Conservation (phyloP, 1,284 basidiomycete species). For the Apiotrichum domesticum region DNA sequence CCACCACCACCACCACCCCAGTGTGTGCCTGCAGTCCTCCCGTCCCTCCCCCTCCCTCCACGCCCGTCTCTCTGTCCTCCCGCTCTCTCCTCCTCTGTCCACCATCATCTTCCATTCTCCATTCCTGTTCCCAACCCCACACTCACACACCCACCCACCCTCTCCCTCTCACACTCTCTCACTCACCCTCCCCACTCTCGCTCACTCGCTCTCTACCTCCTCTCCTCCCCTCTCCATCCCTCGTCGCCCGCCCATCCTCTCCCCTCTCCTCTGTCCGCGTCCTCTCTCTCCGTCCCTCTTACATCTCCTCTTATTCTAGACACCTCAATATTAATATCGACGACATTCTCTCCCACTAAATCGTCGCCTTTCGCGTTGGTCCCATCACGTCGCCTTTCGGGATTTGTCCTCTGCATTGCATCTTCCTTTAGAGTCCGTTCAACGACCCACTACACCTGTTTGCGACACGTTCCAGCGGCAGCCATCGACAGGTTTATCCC, state of each 20-base stretch:
- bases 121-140: background rate
- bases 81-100: background rate
- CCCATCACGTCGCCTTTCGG: background rate
- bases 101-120: background rate
- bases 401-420: background rate
- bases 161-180: background rate
- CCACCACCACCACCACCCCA: no score
- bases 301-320: background rate
- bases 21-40: background rate
- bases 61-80: background rate
- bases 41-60: constrained; percentile 2
- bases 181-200: background rate
- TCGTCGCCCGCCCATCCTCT: background rate
- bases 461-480: background rate
- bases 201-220: background rate
- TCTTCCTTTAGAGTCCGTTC: background rate
- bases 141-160: background rate
- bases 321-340: background rate
- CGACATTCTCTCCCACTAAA: no score
- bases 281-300: background rate
- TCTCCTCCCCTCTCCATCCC: background rate
- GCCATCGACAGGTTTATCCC: background rate
- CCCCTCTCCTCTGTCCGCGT: background rate
- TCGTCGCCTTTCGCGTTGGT: no score
- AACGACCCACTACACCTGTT: background rate